Evolutionary conservation across 2,329 filamentous ascomycete genomes (phyloP).

Genomic region (Cladosporium phlei): DNA sequence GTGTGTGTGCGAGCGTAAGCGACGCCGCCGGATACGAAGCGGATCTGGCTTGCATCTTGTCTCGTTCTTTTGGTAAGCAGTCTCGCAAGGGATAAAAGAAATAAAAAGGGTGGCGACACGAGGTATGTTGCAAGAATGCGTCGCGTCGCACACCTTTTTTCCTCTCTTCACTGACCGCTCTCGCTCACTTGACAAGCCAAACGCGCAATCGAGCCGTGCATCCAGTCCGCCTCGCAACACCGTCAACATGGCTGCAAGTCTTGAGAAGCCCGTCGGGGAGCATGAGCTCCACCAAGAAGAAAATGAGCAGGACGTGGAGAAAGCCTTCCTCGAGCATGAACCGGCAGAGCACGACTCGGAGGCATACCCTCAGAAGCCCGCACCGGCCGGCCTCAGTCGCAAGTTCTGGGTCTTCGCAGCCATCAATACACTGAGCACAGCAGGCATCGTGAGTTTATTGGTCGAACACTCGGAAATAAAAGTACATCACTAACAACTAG

Average conservation of each 20-base stretch:
- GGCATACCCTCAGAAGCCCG: constrained; percentile 5
- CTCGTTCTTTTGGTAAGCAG: constrained; percentile 13
- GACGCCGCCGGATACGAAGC: constrained; percentile 15
- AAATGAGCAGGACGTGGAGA: background rate
- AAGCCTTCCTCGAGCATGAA: background rate
- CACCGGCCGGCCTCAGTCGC: constrained; percentile 1
- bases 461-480: no score
- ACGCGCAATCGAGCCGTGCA: no score
- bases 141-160: background rate
- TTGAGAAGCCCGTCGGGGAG: background rate
- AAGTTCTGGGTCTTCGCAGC: constrained; percentile 21
- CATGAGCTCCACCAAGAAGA: background rate
- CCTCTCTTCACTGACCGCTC: constrained; percentile 3
- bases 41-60: constrained; percentile 10
- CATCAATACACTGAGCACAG: constrained; percentile 21
- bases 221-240: no score
- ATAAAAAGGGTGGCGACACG: constrained; percentile 5
- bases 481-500: no score
- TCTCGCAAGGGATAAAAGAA: constrained; percentile 12
- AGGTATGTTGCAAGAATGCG: constrained; percentile 1
- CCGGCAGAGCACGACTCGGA: constrained; percentile 7
- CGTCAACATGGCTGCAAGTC: background rate
- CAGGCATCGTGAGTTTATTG: constrained; percentile 21
- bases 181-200: background rate
- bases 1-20: constrained; percentile 16